Evolutionary conservation across 1,139 yeast genomes (phyloP).

Genomic region (Candida sp.): DNA sequence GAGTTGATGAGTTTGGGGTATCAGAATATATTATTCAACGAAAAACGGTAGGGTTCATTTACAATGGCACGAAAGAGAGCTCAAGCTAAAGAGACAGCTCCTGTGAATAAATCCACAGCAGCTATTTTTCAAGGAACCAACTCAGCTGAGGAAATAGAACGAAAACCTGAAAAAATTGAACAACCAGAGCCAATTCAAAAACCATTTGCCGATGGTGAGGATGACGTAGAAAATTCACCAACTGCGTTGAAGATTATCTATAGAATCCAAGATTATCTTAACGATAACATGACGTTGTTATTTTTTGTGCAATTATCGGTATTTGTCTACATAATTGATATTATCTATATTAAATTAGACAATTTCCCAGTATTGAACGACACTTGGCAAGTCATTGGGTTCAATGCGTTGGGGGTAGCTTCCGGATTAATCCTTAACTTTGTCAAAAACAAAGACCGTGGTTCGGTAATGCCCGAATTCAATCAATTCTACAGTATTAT

Average conservation of each 20-base stretch:
- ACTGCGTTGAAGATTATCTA: conserved; percentile 29
- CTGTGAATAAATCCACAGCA: conserved; percentile 16
- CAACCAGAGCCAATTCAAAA: conserved; percentile 1
- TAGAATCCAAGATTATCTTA: conserved; percentile 36
- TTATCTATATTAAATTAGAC: conserved; percentile 20
- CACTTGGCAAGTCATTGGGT: conserved; percentile 24
- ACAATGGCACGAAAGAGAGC: conserved; percentile 3
- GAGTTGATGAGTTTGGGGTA: neutral
- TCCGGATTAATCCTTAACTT: conserved; percentile 29
- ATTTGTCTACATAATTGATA: conserved; percentile 26
- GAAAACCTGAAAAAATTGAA: neutral
- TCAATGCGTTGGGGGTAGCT: conserved; percentile 32
- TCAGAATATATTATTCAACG: neutral
- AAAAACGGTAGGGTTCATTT: neutral
- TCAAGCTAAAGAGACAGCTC: conserved; percentile 4
- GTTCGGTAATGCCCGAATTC: conserved; percentile 32
- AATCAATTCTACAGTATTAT: conserved; percentile 33
- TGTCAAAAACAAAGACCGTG: conserved; percentile 15
- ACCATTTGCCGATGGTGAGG: conserved; percentile 11
- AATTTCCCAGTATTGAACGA: conserved; percentile 15
- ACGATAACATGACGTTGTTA: conserved; percentile 27
- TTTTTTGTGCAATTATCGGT: conserved; percentile 33
- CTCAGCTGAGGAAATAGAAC: conserved; percentile 7
- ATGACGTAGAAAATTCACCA: conserved; percentile 14
- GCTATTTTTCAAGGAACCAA: conserved; percentile 15